phyloP scores from a whole-genome alignment of 352 stramenopile species.

The Pythium oligandrum region DNA sequence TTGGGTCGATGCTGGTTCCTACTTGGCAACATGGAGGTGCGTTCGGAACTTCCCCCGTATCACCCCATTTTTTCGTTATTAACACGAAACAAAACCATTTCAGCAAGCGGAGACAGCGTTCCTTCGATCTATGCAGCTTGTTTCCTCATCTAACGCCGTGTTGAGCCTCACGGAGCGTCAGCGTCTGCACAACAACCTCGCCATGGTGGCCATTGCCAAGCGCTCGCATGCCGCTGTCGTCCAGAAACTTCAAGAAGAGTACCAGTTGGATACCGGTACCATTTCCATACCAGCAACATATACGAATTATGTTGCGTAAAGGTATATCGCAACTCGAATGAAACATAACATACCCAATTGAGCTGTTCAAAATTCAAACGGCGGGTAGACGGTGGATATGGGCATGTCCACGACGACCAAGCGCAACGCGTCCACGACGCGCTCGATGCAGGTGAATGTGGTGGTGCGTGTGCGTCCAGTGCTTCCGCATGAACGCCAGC shows the following conservation, averaged over 20 bases:
- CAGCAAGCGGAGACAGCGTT: constrained; percentile 13
- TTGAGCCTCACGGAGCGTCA: constrained; percentile 10
- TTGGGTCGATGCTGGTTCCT: constrained; percentile 57
- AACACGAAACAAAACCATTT: constrained; percentile 32
- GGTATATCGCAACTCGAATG: too few species aligned
- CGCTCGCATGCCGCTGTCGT: constrained; percentile 19
- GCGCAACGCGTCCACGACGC: constrained; percentile 11
- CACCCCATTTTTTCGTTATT: not conserved
- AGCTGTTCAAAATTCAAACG: constrained; percentile 1
- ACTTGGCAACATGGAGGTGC: constrained; percentile 44
- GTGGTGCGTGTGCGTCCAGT: constrained; percentile 37
- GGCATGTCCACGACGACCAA: constrained; percentile 3
- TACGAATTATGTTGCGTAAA: too few species aligned
- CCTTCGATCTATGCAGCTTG: constrained; percentile 23
- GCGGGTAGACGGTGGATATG: not conserved
- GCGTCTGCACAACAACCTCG: constrained; percentile 61
- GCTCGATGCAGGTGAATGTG: constrained; percentile 27
- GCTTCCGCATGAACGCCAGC: constrained; percentile 21
- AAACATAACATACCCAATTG: not conserved
- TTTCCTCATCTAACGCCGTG: constrained; percentile 1
- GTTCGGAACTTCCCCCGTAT: not conserved
- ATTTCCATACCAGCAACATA: not conserved
- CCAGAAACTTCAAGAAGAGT: constrained; percentile 15
- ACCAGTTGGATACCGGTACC: constrained; percentile 12
- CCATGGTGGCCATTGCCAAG: constrained; percentile 42